Evolutionary conservation across 1,284 basidiomycete genomes (phyloP).

Genomic region (Marasmius oreades): DNA sequence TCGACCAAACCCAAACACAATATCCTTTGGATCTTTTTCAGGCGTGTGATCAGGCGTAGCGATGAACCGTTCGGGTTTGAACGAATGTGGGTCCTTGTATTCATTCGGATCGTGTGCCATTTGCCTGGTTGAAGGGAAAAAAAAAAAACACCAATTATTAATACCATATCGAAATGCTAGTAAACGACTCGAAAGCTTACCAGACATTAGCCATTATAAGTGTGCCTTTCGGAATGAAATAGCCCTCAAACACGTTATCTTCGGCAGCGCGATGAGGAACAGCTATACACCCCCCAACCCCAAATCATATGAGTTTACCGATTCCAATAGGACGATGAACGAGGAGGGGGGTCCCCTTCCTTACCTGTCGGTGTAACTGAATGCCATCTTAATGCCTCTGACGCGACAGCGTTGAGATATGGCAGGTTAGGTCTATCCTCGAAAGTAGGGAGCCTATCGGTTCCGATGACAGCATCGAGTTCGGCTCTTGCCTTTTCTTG

Average conservation of each 20-base stretch:
- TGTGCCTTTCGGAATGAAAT: slow-evolving; percentile 24
- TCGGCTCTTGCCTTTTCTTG: slow-evolving; percentile 32
- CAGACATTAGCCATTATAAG: slow-evolving; percentile 25
- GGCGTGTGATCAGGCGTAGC: slow-evolving; percentile 17
- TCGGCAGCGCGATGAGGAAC: slow-evolving; percentile 22
- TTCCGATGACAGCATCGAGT: slow-evolving; percentile 32
- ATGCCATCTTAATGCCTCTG: slow-evolving; percentile 28
- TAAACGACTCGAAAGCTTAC: slow-evolving; percentile 16
- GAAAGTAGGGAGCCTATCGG: slow-evolving; percentile 29
- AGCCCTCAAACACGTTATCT: slow-evolving; percentile 22
- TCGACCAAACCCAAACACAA: slow-evolving; percentile 30
- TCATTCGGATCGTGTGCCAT: slow-evolving; percentile 28
- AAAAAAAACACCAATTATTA: neutral
- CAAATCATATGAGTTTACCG: too few species aligned
- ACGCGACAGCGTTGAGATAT: slow-evolving; percentile 32
- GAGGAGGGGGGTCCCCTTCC: too few species aligned
- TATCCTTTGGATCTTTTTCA: slow-evolving; percentile 19
- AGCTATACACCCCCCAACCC: slow-evolving; percentile 15
- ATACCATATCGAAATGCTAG: too few species aligned
- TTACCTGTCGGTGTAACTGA: slow-evolving; percentile 19
- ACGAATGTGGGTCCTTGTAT: slow-evolving; percentile 26
- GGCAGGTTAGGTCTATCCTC: slow-evolving; percentile 28
- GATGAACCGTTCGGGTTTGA: slow-evolving; percentile 29
- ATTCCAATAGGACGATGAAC: too few species aligned
- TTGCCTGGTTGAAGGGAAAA: too few species aligned